phyloP scores from a whole-genome alignment of 495 filamentous ascomycete genomes.

The Xylaria venustula region DNA sequence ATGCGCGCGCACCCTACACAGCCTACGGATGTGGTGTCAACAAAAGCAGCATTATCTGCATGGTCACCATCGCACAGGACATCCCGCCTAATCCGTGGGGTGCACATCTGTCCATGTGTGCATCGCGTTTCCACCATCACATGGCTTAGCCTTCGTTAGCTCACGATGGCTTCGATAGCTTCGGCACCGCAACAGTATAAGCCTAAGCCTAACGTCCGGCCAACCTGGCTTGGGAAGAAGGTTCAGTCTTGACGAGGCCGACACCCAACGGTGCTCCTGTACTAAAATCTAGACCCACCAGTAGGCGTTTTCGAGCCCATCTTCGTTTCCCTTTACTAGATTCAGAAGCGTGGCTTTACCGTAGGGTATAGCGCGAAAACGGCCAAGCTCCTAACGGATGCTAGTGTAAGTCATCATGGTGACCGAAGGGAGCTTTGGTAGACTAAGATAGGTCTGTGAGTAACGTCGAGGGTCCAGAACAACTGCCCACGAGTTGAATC shows the following conservation, averaged over 20 bases:
- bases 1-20: background rate
- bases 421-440: background rate
- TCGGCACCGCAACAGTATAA: slow-evolving; percentile 9
- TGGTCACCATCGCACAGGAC: background rate
- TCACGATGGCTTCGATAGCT: slow-evolving; percentile 14
- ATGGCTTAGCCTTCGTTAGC: slow-evolving; percentile 10
- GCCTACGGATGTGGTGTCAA: background rate
- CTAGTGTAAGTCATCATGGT: background rate
- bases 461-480: slow-evolving; percentile 1
- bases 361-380: slow-evolving; percentile 16
- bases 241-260: slow-evolving; percentile 4
- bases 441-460: background rate
- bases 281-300: slow-evolving; percentile 25
- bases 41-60: background rate
- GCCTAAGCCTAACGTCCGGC: slow-evolving; percentile 4
- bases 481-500: background rate
- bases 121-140: background rate
- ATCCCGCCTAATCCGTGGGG: background rate
- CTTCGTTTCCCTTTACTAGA: slow-evolving; percentile 32
- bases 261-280: background rate
- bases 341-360: slow-evolving; percentile 25
- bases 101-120: background rate
- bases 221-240: background rate
- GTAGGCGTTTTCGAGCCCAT: slow-evolving; percentile 30
- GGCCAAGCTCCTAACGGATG: background rate